phyloP scores from a whole-genome alignment of 805 yeast genomes.

The Candida peoriensis region DNA sequence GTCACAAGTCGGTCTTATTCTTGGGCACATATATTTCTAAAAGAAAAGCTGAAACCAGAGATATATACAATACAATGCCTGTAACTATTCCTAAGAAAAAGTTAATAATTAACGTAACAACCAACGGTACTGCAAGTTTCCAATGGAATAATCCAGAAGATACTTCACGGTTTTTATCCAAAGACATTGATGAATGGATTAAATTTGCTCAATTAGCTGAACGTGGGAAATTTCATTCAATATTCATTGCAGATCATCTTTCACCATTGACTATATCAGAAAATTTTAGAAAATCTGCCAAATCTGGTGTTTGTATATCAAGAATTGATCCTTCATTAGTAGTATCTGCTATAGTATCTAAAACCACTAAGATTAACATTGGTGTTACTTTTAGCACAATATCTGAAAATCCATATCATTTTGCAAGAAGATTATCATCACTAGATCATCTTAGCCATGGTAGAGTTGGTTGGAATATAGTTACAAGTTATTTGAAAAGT shows the following conservation, averaged over 20 bases:
- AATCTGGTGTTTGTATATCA: constrained; percentile 24
- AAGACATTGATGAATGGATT: constrained; percentile 23
- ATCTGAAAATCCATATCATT: constrained; percentile 36
- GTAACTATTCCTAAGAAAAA: not conserved
- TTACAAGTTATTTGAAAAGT: constrained; percentile 37
- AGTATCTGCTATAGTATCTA: constrained; percentile 34
- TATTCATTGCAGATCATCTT: constrained; percentile 35
- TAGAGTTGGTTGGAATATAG: constrained; percentile 43
- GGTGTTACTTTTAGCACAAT: constrained; percentile 39
- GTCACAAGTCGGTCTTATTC: too few species aligned
- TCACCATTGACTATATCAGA: constrained; percentile 37
- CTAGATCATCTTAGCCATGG: constrained; percentile 39
- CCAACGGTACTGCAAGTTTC: constrained; percentile 11
- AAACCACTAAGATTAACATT: constrained; percentile 32
- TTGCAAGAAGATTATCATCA: constrained; percentile 26
- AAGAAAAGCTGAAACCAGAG: too few species aligned
- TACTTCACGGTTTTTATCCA: not conserved
- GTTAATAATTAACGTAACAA: not conserved
- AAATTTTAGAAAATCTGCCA: constrained; percentile 29
- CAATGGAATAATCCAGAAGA: constrained; percentile 1
- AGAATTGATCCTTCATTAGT: constrained; percentile 30
- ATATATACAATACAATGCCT: too few species aligned
- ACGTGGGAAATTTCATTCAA: constrained; percentile 31
- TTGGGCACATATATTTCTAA: too few species aligned
- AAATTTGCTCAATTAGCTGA: constrained; percentile 34